Base-by-base conservation (phyloP, 441 rosid genomes). In the Capsella rubella region DNA sequence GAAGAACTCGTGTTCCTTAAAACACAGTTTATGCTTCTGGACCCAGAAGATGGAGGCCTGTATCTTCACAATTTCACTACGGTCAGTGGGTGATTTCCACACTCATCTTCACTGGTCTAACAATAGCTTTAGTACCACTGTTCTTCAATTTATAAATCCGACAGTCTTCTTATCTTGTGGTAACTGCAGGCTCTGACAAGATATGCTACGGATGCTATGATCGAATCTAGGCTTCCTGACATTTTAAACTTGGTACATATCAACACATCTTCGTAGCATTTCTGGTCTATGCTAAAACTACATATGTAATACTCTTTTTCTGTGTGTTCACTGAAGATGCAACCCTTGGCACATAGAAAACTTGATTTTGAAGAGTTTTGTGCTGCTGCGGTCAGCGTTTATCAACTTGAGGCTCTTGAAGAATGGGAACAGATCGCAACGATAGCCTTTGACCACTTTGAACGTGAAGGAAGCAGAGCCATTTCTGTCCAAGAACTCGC, bases 341-440 rank as follows among this genome's bases (percentile, higher is more conserved):
- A 87, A 57, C 82, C 90, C 16, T 82, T 89, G 8, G 76, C 82
- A 51, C 80, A 86, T 79, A 78, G 77, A 54, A 84, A 77, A 56
- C 81, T 89, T 71, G 83, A 82, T 34, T 86, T 84, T 40, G 89
- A 89, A 83, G 94, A 89, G 84, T 89, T 87, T 42, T 87, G 87
- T 50, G 90, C 95, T 5, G 92, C 89, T 40, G 82, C 92, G 10
- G 81, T 86, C 47, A 87, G 89, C 31, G 71, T 80, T 34, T 77
- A 89, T 76, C 92, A 87, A 72, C 86, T 87, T 2, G 95, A 87
- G 82, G 95, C 86, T 35, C 77, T 75, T 49, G 90, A 84, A 74
- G 87, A 72, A 52, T 87, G 95, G 95, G 90, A 89, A 69, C 80
- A 72, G 64, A 82, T 87, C 21, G 89, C 88, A 45, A 77, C 74